Conservation (phyloP, 441 rosid species). For the Croton setiger region DNA sequence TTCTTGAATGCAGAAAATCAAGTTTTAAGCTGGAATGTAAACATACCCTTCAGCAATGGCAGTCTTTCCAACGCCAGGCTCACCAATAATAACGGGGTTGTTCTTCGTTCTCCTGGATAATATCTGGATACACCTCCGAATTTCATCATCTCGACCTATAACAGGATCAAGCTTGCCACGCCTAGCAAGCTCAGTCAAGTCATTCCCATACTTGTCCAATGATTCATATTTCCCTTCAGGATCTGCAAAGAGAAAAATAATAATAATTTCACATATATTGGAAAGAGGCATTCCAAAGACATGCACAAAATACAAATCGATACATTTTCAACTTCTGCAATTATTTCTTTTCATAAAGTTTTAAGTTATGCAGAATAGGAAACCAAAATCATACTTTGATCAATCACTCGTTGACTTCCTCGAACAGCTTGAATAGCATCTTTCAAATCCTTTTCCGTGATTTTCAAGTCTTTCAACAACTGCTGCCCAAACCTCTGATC, state of each 20-base stretch:
- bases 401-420: slow-evolving; percentile 87
- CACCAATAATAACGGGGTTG: slow-evolving; percentile 62
- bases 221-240: slow-evolving; percentile 67
- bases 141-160: slow-evolving; percentile 64
- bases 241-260: slow-evolving; percentile 30
- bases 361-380: not conserved
- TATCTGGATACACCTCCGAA: slow-evolving; percentile 60
- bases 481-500: slow-evolving; percentile 77
- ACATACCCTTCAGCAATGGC: slow-evolving; percentile 65
- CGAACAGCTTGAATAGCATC: slow-evolving; percentile 69
- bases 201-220: slow-evolving; percentile 56
- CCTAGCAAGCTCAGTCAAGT: slow-evolving; percentile 64
- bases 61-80: slow-evolving; percentile 68
- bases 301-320: not conserved
- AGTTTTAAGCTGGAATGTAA: slow-evolving; percentile 6
- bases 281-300: not conserved
- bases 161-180: slow-evolving; percentile 71
- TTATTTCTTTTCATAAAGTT: not conserved
- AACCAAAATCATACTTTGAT: slow-evolving; percentile 54
- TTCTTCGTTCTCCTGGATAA: slow-evolving; percentile 58
- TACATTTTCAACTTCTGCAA: not conserved
- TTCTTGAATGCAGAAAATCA: not conserved
- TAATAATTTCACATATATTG: not conserved
- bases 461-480: slow-evolving; percentile 49
- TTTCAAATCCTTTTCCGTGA: slow-evolving; percentile 58